A percentile compares a stretch with the other conserved stretches of the same genome.
Evolutionary conservation across 306 rosid species (phyloP).

Genomic region (Cucumis cinereus): DNA sequence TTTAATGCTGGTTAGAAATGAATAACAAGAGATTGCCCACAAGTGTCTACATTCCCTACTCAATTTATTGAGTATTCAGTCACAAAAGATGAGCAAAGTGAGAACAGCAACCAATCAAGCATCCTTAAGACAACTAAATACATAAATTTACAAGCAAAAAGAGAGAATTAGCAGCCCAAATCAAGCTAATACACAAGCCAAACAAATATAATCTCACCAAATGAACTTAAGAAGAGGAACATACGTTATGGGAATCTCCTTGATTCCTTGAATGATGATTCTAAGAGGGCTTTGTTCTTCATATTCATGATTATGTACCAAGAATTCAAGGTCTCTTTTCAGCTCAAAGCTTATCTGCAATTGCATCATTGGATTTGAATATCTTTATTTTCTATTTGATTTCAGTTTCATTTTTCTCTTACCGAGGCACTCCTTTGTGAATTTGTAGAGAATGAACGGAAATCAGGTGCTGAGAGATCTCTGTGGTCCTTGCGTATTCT

Average conservation of each 20-base stretch:
- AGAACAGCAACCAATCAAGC: background rate
- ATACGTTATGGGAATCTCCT: background rate
- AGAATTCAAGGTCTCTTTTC: background rate
- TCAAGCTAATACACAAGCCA: background rate
- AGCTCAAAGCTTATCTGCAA: background rate
- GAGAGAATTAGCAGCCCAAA: background rate
- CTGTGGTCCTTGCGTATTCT: slow-evolving; percentile 74
- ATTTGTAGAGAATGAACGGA: slow-evolving; percentile 43
- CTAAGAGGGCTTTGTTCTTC: background rate
- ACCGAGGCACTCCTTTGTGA: slow-evolving; percentile 37
- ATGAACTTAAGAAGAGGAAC: background rate
- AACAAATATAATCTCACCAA: slow-evolving; percentile 3
- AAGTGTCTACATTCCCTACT: background rate
- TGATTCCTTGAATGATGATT: background rate
- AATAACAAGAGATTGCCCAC: background rate
- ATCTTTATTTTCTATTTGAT: background rate
- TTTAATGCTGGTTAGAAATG: too few relatives aligned
- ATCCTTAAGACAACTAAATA: background rate
- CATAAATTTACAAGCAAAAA: background rate
- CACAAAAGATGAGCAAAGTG: background rate
- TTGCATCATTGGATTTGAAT: background rate
- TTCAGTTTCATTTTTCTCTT: slow-evolving; percentile 6
- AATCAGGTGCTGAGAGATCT: slow-evolving; percentile 39
- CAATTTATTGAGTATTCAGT: background rate
- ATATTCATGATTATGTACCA: background rate